Base-by-base conservation (phyloP, 176 grass and related monocot species). In the Paspalum vaginatum region DNA sequence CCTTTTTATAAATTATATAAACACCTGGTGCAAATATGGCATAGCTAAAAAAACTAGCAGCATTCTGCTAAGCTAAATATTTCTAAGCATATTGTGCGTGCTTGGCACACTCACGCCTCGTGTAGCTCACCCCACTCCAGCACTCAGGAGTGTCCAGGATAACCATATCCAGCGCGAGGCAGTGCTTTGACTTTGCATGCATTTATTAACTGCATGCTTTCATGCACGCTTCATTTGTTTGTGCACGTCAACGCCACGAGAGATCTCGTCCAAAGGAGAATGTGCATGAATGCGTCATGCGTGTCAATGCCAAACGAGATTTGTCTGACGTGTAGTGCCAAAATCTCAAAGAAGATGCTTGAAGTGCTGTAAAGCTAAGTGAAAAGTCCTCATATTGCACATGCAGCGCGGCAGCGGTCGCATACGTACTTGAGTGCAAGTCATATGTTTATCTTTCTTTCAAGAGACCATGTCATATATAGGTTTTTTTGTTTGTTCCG, bases 371-470 rank as follows among this genome's bases (percentile, higher is more conserved):
- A 78, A 61, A 81, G 18, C 18, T 9, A 14, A 51, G 5, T 14
- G 45, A 49, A 77, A 12, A 26, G 16, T 16, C 42, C 6, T 45
- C n/a, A 58, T 21, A 21, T 56, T 5, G 17, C 18, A 39, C 10
- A 37, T 37, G 10, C 22, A 12, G n/a, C n/a, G n/a, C n/a, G n/a
- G n/a, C 8, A 61, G 0, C n/a, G 53, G 48, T 38, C n/a, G 21
- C 14, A 44, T 49, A 17, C 46, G 22, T 18, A 10, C 47, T 63
- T 78, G 56, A 45, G 74, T 78, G 54, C 73, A 78, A 70, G 82
- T 41, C 56, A 73, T 64, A 16, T 22, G 45, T 21, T 71, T 21
- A 43, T 60, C n/a, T 60, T 44, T 58, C 54, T 75, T 72, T 75
- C 11, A 26, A 26, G 55, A 8, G 24, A 76, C 5, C 0, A 27